phyloP scores from a whole-genome alignment of 495 filamentous ascomycete species.

The Ramalina intermedia region DNA sequence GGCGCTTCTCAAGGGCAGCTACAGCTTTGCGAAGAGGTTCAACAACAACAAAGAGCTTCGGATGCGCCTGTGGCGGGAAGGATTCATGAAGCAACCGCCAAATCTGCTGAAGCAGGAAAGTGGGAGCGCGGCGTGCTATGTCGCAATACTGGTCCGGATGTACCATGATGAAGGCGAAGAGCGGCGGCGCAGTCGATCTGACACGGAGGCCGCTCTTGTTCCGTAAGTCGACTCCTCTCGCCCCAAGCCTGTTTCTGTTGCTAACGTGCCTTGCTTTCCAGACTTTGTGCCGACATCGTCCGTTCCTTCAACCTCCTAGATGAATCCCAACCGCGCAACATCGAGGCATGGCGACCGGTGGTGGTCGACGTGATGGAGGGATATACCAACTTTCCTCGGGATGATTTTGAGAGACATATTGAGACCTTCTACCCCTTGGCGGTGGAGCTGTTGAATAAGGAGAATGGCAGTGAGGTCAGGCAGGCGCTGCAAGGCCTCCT shows the following conservation, averaged over 20 bases:
- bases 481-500: conserved; percentile 61
- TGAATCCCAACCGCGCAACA: conserved; percentile 88
- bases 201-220: conserved; percentile 82
- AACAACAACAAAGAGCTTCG: conserved; percentile 93
- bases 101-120: conserved; percentile 98
- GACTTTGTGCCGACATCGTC: conserved; percentile 84
- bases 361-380: conserved; percentile 97
- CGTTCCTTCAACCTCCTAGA: conserved; percentile 67
- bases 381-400: conserved; percentile 72
- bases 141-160: conserved; percentile 90
- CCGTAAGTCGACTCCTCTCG: conserved; percentile 38
- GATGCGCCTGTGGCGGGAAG: conserved; percentile 88
- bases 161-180: conserved; percentile 81
- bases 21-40: conserved; percentile 90
- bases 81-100: conserved; percentile 98
- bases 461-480: conserved; percentile 63
- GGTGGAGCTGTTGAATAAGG: conserved; percentile 70
- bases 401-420: conserved; percentile 68
- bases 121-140: conserved; percentile 83
- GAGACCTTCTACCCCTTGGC: conserved; percentile 71
- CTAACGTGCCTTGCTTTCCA: conserved; percentile 15
- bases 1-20: conserved; percentile 84
- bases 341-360: conserved; percentile 89
- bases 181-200: conserved; percentile 55
- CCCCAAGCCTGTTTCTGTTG: background rate